Evolutionary conservation across 306 rosid species (phyloP), one percentile per base, ranked within the genome.

Genomic region (Lupinus albus): DNA sequence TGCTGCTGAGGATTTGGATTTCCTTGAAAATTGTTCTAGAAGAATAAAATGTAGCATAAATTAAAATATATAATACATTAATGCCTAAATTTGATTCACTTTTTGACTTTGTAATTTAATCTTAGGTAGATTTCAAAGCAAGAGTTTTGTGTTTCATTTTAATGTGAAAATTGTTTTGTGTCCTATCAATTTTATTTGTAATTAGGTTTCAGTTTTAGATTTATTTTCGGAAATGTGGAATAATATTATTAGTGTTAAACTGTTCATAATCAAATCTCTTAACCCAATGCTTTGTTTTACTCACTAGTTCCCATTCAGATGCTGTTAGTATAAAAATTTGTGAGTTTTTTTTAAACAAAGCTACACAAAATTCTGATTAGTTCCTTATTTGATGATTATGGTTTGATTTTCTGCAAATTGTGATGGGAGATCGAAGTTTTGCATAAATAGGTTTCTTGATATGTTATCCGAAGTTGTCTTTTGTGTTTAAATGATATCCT

Each of bases 381-480:
- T 16, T 25, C 4, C 46, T 70, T 32, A 10, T 56, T 42, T 56
- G 13, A 4, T 68, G 42, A 10, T 51, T 52, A 7, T 15, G 64
- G 54, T 28, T 5, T 63, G 25, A 10, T 62, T 11, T 61, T 10
- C 15, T 53, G 62, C 8, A 30, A 45, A n/a, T 64, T 67, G 11
- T 67, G 61, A 4, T 33, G 2, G 30, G 20, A 12, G 39, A 44
- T n/a, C 3, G 4, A 47, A 14, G 54, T 45, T n/a, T 63, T 0
- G 68, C 65, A 59, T 63, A 2, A 15, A 39, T 60, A n/a, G 28
- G 21, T 47, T 15, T 64, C 70, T 64, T 64, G 28, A 25, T 13
- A 17, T 44, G 41, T 9, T 63, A 46, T 63, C 8, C 44, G n/a
- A 8, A 25, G 14, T 28, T 60, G 30, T 56, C 16, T 10, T 17